These are phyloP conservation scores for Alternaria longipes DNA, from an alignment of 2,329 filamentous ascomycete genomes.

Conservation along the genomic window DNA sequence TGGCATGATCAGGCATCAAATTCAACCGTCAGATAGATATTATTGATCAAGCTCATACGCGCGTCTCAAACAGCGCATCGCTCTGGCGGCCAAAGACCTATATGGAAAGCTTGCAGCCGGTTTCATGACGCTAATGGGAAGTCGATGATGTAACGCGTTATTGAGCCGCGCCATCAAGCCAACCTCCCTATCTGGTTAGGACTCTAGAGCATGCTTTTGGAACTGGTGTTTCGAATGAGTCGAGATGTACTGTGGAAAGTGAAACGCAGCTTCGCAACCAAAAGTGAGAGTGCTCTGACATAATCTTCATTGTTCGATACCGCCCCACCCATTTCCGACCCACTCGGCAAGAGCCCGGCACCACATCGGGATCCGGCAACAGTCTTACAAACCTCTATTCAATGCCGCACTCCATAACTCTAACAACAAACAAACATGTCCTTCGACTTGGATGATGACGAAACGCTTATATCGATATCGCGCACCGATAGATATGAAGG, in stretches of 20 bases:
- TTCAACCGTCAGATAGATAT: background rate
- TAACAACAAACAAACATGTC: constrained; percentile 22
- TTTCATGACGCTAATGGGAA: constrained; percentile 1
- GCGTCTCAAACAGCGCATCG: background rate
- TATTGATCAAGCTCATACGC: background rate
- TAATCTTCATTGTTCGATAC: background rate
- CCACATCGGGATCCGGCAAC: constrained; percentile 5
- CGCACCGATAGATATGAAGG: constrained; percentile 30
- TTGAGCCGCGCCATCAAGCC: background rate
- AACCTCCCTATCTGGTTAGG: background rate
- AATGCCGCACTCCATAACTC: background rate
- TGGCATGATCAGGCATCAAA: background rate
- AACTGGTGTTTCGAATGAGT: background rate
- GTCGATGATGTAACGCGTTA: constrained; percentile 2
- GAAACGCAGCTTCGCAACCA: background rate
- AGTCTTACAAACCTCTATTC: background rate
- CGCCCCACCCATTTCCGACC: background rate
- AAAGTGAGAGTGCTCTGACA: background rate
- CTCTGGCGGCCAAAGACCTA: background rate
- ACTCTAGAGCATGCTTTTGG: background rate
- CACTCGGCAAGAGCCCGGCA: constrained; percentile 9
- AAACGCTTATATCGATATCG: constrained; percentile 8
- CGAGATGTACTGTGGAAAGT: background rate
- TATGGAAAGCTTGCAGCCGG: background rate
- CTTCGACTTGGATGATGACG: constrained; percentile 15